phyloP scores from a whole-genome alignment of 805 yeast genomes.

The Dipodascopsis uninucleata region DNA sequence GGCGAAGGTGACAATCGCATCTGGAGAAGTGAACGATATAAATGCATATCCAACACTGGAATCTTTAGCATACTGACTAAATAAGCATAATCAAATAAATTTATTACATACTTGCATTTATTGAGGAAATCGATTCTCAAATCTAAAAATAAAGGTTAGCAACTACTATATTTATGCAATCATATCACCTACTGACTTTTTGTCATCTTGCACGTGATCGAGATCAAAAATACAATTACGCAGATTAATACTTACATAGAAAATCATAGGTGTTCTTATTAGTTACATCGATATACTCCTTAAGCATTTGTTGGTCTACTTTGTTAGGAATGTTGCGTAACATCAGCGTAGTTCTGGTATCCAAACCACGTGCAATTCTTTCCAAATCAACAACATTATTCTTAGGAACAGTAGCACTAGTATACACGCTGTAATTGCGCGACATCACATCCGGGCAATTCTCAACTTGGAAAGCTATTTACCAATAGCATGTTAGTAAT shows the following conservation, averaged over 20 bases:
- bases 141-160: slow-evolving; percentile 34
- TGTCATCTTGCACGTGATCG: too few species aligned
- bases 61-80: background rate
- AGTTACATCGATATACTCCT: slow-evolving; percentile 46
- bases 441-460: slow-evolving; percentile 7
- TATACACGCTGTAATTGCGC: slow-evolving; percentile 28
- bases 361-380: slow-evolving; percentile 43
- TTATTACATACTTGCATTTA: slow-evolving; percentile 42
- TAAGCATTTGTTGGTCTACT: slow-evolving; percentile 45
- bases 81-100: background rate
- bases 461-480: slow-evolving; percentile 25
- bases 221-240: too few species aligned
- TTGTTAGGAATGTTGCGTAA: slow-evolving; percentile 54
- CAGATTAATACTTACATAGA: slow-evolving; percentile 43
- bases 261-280: slow-evolving; percentile 40
- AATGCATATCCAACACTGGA: slow-evolving; percentile 52
- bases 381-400: slow-evolving; percentile 42
- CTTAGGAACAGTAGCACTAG: slow-evolving; percentile 34
- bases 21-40: slow-evolving; percentile 46
- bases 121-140: slow-evolving; percentile 51
- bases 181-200: too few species aligned
- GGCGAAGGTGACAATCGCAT: slow-evolving; percentile 46
- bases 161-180: too few species aligned
- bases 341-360: slow-evolving; percentile 50
- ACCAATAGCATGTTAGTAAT: too few species aligned